A percentile compares a stretch with the other conserved stretches of the same genome.
Evolutionary conservation across 2,329 filamentous ascomycete genomes (phyloP).

Genomic region (Blastomyces gilchristii): DNA sequence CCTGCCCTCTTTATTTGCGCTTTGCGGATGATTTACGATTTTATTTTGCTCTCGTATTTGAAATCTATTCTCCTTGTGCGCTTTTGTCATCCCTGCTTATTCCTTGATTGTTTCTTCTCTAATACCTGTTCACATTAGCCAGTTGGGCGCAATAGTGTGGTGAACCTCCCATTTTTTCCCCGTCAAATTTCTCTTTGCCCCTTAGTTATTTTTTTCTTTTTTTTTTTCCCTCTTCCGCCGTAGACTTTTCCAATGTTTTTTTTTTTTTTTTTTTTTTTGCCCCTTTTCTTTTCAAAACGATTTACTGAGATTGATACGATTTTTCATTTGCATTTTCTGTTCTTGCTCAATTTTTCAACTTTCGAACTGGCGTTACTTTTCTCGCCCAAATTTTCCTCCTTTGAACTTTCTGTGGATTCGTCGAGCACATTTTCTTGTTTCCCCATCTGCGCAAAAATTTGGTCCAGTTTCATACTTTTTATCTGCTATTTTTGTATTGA

Average conservation of each 20-base stretch:
- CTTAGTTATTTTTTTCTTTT: background rate
- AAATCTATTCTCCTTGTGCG: constrained; percentile 6
- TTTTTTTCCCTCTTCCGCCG: background rate
- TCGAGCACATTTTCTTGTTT: background rate
- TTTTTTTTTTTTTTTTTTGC: constrained; percentile 5
- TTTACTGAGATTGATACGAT: constrained; percentile 3
- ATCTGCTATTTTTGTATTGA: background rate
- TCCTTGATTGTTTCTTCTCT: background rate
- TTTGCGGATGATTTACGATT: constrained; percentile 7
- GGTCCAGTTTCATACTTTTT: background rate
- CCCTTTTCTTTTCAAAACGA: background rate
- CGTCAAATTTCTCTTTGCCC: background rate
- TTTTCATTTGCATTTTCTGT: background rate
- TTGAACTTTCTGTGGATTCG: background rate
- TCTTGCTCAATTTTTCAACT: background rate
- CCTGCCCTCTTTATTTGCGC: background rate
- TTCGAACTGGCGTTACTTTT: background rate
- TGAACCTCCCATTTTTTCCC: background rate
- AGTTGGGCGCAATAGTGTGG: background rate
- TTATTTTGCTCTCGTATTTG: constrained; percentile 4
- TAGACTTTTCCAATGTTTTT: background rate
- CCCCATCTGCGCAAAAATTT: background rate
- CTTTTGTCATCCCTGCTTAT: constrained; percentile 2
- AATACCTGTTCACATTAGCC: background rate
- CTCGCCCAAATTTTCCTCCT: constrained; percentile 6